Percentiles rank a stretch among this genome's conserved stretches.
Conservation (phyloP, 1,284 basidiomycete genomes). For the Wolfiporia cocos region DNA sequence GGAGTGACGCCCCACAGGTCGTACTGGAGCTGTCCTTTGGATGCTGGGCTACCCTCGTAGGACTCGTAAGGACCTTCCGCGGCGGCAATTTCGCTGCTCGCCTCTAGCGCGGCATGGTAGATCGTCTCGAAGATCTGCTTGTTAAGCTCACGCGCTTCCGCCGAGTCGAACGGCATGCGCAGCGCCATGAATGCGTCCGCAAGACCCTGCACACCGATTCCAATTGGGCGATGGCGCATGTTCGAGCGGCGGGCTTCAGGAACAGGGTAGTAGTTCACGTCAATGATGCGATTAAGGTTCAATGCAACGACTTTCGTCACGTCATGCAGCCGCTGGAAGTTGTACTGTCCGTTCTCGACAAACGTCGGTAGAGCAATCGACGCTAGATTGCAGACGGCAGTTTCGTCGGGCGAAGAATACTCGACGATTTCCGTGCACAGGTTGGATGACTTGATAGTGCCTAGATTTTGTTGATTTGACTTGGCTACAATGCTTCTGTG, state of each 20-base stretch:
- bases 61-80: constrained; percentile 86
- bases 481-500: constrained; percentile 50
- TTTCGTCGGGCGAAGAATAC: constrained; percentile 97
- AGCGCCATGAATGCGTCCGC: constrained; percentile 99
- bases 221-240: constrained; percentile 97
- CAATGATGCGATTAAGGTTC: constrained; percentile 95
- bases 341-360: constrained; percentile 71
- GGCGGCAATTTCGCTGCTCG: constrained; percentile 86
- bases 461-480: constrained; percentile 98
- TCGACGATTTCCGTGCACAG: constrained; percentile 99
- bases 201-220: constrained; percentile 96
- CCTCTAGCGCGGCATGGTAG: constrained; percentile 93
- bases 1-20: constrained; percentile 96
- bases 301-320: constrained; percentile 89
- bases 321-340: constrained; percentile 94
- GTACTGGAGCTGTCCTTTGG: constrained; percentile 86
- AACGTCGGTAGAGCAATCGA: constrained; percentile 93
- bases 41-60: constrained; percentile 88
- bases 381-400: constrained; percentile 98
- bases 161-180: constrained; percentile 93
- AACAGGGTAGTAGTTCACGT: constrained; percentile 93
- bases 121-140: constrained; percentile 99
- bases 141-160: constrained; percentile 86
- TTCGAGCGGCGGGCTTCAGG: constrained; percentile 90
- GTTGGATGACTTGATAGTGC: constrained; percentile 99